Conservation (phyloP, 75 land plant species). For the Azolla pinnata region DNA sequence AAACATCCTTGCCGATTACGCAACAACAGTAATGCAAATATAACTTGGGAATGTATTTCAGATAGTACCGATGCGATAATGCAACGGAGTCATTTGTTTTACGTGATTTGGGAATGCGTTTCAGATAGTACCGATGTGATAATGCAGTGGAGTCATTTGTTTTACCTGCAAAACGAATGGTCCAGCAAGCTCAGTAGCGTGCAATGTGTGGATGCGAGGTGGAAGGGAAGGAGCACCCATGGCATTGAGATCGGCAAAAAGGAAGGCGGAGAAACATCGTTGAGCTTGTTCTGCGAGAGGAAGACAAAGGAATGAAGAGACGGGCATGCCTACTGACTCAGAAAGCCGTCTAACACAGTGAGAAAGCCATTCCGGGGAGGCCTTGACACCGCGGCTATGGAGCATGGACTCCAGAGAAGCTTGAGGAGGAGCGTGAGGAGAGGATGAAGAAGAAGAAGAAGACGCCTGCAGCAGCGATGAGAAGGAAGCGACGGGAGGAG, state of each 20-base stretch:
- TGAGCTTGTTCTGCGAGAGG: slow-evolving; percentile 38
- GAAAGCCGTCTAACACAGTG: slow-evolving; percentile 32
- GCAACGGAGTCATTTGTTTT: neutral
- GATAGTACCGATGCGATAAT: neutral
- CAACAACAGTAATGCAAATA: neutral
- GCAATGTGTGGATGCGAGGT: slow-evolving; percentile 43
- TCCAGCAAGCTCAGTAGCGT: slow-evolving; percentile 57
- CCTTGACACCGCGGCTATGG: slow-evolving; percentile 31
- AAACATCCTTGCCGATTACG: neutral
- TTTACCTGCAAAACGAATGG: slow-evolving; percentile 83
- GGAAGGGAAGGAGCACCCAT: slow-evolving; percentile 65
- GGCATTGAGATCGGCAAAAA: slow-evolving; percentile 57
- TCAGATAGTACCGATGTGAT: neutral
- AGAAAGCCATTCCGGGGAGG: slow-evolving; percentile 48
- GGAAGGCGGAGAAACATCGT: slow-evolving; percentile 49
- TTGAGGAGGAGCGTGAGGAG: neutral
- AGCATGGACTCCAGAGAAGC: slow-evolving; percentile 9
- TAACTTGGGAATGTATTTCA: neutral
- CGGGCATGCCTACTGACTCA: neutral
- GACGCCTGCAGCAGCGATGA: too few species aligned
- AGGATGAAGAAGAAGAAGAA: neutral
- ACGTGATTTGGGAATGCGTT: neutral
- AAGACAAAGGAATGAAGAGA: slow-evolving; percentile 27
- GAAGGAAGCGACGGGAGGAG: too few species aligned
- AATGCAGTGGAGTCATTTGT: neutral